Base-by-base conservation (phyloP, 768 basidiomycete species). In the Suillus alpinus region DNA sequence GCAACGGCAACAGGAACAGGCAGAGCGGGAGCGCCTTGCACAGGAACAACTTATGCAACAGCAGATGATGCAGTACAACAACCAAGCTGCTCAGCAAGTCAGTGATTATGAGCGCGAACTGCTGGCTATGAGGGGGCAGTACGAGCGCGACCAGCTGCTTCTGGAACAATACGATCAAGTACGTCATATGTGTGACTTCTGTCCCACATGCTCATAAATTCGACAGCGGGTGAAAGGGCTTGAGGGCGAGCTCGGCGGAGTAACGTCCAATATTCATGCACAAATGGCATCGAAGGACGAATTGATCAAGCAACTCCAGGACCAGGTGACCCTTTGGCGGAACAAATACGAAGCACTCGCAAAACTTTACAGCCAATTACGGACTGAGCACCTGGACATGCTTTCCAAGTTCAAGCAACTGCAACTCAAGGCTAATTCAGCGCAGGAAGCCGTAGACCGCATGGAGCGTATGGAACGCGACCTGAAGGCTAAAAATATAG, bases 401-500 rank as follows among this genome's bases (percentile, higher is more conserved):
- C 85, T 99, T 57, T 85, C 90, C 64, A 98, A 96, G 77, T 95
- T 92, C 83, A 99, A 98, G 80, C 89, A 92, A 66, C 85, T 98
- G 84, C 95, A 98, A 72, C 83, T 98, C 63, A 98, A 97, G 73
- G 97, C 97, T 18, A 97, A 95, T 71, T 97, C 95, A 39, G 95
- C 97, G 0, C 96, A 98, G 73, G 97, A 98, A 75, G 92, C 95
- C 32, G 90, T 98, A 49, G 96, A 99, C 73, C 88, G 88, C 66
- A 98, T 99, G 95, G 97, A 98, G 74, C 82, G 95, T 60, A 98
- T 98, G 95, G 97, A 99, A 72, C 82, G 95, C 37, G 97, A 99
- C 71, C 80, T 98, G 67, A 99, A 98, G 77, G 83, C 92, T n/a
- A 99, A 99, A 84, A 99, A 98, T 71, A 76, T 99, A 59, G 97